Conservation (phyloP, 768 basidiomycete species). For the Termitomyces sp. region DNA sequence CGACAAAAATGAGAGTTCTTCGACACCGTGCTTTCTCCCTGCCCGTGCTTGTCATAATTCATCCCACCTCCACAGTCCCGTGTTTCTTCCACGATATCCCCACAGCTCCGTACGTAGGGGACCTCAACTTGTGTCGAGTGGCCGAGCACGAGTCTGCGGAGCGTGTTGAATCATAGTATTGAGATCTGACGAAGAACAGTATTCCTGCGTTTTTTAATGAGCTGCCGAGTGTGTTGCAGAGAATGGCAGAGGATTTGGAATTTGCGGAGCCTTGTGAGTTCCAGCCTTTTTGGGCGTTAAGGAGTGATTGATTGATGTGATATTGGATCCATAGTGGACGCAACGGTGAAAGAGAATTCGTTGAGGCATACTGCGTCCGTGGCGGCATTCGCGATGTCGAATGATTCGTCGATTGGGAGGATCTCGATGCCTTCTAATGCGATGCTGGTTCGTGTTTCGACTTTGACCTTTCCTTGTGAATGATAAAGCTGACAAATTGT, state of each 20-base stretch:
- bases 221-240: slow-evolving; percentile 93
- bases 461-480: no score
- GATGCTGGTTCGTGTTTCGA: slow-evolving; percentile 57
- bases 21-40: no score
- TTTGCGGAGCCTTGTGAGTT: slow-evolving; percentile 86
- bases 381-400: slow-evolving; percentile 96
- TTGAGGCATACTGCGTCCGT: slow-evolving; percentile 87
- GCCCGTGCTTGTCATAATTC: no score
- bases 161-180: slow-evolving; percentile 90
- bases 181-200: slow-evolving; percentile 93
- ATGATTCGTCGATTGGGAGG: slow-evolving; percentile 93
- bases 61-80: neutral
- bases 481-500: no score
- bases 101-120: slow-evolving; percentile 57
- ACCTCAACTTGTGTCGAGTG: slow-evolving; percentile 68
- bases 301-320: no score
- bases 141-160: slow-evolving; percentile 90
- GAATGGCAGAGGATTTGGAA: slow-evolving; percentile 99
- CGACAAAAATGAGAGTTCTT: no score
- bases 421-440: slow-evolving; percentile 98
- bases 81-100: neutral
- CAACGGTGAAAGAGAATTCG: slow-evolving; percentile 79
- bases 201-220: slow-evolving; percentile 94
- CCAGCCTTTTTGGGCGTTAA: no score
- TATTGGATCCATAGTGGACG: slow-evolving; percentile 56